These are phyloP conservation scores for Niveomyces coronatus DNA, from an alignment of 2,329 filamentous ascomycete species.

Conservation along the genomic window DNA sequence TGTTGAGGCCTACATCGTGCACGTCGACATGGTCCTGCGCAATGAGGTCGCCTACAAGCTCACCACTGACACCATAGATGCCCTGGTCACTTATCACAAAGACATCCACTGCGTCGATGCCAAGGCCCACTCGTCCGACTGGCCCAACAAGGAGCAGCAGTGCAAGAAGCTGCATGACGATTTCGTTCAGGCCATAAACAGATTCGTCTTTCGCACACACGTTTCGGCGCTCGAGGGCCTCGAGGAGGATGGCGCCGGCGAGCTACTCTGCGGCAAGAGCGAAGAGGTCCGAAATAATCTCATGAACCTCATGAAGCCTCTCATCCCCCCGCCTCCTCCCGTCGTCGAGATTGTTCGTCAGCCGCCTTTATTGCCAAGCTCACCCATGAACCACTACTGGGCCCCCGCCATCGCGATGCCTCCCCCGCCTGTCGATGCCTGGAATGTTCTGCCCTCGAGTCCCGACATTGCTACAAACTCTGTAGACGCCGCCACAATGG, in stretches of 20 bases:
- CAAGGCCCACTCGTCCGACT: constrained; percentile 81
- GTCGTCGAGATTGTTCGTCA: constrained; percentile 84
- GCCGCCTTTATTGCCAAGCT: constrained; percentile 75
- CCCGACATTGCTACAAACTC: constrained; percentile 64
- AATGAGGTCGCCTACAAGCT: constrained; percentile 98
- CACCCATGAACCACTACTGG: constrained; percentile 72
- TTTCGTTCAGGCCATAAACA: constrained; percentile 93
- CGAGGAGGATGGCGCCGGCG: constrained; percentile 91
- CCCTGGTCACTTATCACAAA: constrained; percentile 91
- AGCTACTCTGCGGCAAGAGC: constrained; percentile 82
- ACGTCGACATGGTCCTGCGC: constrained; percentile 96
- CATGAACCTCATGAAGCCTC: constrained; percentile 73
- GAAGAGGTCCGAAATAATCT: constrained; percentile 88
- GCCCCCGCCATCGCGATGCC: constrained; percentile 53
- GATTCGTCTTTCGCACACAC: constrained; percentile 86
- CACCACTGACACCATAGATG: constrained; percentile 86
- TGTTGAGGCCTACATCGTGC: constrained; percentile 93
- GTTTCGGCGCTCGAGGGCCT: constrained; percentile 86
- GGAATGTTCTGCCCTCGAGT: constrained; percentile 85
- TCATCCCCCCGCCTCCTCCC: constrained; percentile 77
- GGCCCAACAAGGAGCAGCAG: constrained; percentile 93
- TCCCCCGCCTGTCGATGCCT: constrained; percentile 66
- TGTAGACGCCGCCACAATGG: constrained; percentile 56
- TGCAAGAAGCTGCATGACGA: constrained; percentile 96
- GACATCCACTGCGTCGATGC: constrained; percentile 87